Evolutionary conservation across 148 eudicot species (phyloP).

Genomic region (Fallopia convolvulus): DNA sequence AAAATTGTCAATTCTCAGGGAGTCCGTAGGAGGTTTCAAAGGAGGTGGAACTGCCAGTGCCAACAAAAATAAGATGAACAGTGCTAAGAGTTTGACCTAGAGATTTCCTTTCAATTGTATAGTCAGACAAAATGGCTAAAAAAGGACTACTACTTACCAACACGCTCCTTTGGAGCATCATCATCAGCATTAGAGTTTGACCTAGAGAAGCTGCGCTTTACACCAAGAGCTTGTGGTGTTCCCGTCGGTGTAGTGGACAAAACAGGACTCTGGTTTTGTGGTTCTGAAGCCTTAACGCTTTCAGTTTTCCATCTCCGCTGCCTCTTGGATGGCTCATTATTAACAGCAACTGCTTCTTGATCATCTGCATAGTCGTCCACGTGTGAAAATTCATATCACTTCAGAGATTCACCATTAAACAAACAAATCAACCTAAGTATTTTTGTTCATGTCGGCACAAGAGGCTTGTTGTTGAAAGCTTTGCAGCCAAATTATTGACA

Average conservation of each 20-base stretch:
- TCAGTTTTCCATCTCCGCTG: conserved; percentile 77
- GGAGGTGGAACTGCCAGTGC: conserved; percentile 65
- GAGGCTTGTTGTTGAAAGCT: background rate
- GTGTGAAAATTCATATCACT: background rate
- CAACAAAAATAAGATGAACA: conserved; percentile 2
- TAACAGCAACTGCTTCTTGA: conserved; percentile 36
- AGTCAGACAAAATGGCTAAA: background rate
- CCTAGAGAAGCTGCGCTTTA: conserved; percentile 42
- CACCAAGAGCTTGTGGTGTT: conserved; percentile 18
- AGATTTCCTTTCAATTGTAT: background rate
- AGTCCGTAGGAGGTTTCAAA: conserved; percentile 53
- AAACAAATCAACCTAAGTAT: background rate
- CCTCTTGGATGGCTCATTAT: conserved; percentile 56
- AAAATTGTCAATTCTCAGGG: conserved; percentile 80
- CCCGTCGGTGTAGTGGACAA: conserved; percentile 32
- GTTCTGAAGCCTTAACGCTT: conserved; percentile 30
- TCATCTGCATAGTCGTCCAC: background rate
- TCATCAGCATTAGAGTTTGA: conserved; percentile 36
- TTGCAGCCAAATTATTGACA: too few species aligned
- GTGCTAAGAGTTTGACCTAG: background rate
- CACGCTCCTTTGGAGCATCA: conserved; percentile 63
- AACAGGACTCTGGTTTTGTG: conserved; percentile 22
- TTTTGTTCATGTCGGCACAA: background rate
- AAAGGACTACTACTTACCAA: conserved; percentile 39
- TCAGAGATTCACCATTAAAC: background rate